A percentile compares a stretch with the other conserved stretches of the same genome.
These are phyloP conservation scores for Chenopodium quinoa DNA, from an alignment of 148 eudicot species.

Conservation along the genomic window DNA sequence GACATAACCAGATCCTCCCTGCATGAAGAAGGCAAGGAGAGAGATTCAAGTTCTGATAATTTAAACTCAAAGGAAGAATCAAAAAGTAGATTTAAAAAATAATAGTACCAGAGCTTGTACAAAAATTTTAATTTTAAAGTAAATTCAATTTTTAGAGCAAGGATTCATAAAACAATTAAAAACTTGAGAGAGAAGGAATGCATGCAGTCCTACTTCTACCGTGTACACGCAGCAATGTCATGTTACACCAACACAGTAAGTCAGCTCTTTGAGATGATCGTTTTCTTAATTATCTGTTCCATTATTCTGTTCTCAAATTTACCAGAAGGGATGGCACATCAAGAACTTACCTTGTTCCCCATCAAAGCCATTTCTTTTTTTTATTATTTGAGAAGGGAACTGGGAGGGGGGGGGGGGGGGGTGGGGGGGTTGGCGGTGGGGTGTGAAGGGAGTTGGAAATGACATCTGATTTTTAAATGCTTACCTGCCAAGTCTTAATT, in stretches of 20 bases:
- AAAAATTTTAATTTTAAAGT: background rate
- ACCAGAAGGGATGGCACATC: background rate
- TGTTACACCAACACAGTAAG: background rate
- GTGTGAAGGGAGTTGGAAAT: background rate
- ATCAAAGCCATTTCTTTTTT: background rate
- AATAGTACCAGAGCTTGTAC: background rate
- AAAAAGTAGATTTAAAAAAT: background rate
- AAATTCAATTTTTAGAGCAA: background rate
- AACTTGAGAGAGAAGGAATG: background rate
- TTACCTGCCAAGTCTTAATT: conserved; percentile 97
- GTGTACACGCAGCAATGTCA: background rate
- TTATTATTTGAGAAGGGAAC: no score
- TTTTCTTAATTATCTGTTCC: background rate
- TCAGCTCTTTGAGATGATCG: background rate
- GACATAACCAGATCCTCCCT: conserved; percentile 97
- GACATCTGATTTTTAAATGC: background rate
- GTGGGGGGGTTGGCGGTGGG: background rate
- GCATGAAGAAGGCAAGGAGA: conserved; percentile 1
- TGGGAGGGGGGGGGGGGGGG: background rate
- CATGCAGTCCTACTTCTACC: conserved; percentile 4
- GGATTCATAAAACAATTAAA: background rate
- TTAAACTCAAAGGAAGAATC: background rate
- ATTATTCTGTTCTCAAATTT: background rate
- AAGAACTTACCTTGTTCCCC: background rate
- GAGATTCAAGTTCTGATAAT: background rate